Evolutionary conservation across 176 grass and related monocot species (phyloP).

Genomic region (Hsuehochloa calcarea): DNA sequence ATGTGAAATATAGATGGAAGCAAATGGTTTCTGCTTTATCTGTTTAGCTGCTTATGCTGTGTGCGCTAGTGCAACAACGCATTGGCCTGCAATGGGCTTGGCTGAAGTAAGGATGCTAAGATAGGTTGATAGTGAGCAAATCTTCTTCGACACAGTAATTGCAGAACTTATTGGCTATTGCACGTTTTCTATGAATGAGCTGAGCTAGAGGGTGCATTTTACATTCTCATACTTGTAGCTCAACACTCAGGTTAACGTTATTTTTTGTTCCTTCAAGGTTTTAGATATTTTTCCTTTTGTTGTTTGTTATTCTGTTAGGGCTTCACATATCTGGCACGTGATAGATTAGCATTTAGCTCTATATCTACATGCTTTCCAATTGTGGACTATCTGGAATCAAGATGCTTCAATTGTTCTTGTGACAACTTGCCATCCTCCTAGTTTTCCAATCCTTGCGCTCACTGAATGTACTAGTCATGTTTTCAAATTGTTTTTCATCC

Average conservation of each 20-base stretch:
- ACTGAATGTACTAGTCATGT: background rate
- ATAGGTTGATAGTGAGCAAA: conserved; percentile 1
- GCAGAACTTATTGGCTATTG: background rate
- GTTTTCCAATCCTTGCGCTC: background rate
- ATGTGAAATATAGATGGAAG: conserved; percentile 8
- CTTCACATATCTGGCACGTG: background rate
- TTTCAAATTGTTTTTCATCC: conserved; percentile 1
- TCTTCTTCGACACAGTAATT: background rate
- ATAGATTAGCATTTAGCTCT: background rate
- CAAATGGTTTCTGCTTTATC: conserved; percentile 1
- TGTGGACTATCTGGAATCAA: background rate
- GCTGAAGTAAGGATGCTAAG: conserved; percentile 5
- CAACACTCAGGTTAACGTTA: background rate
- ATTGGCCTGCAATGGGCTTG: background rate
- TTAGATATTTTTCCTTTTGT: background rate
- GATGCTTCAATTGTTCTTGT: background rate
- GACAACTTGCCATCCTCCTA: background rate
- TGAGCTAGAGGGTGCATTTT: background rate
- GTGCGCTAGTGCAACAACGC: background rate
- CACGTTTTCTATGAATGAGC: background rate
- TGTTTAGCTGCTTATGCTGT: background rate
- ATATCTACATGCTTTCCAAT: background rate
- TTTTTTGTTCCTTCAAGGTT: background rate
- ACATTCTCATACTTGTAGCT: background rate
- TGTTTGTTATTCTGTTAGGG: background rate